Evolutionary conservation across 805 yeast genomes (phyloP), one percentile per base, ranked within the genome.

Genomic region (Hanseniaspora lindneri): DNA sequence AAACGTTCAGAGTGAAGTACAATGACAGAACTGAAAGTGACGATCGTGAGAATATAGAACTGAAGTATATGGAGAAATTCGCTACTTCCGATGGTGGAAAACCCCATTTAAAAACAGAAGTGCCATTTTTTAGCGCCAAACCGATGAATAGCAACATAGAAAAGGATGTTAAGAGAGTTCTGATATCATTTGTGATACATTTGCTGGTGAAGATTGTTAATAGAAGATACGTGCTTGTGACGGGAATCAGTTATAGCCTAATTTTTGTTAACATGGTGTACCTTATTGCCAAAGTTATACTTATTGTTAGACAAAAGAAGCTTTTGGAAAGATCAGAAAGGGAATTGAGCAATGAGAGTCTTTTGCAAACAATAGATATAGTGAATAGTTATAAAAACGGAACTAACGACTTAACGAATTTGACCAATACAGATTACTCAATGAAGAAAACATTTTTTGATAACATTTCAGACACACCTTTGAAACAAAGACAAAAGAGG

Each of bases 381-480:
- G 23, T 21, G 4, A 21, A 36, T 14, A 36, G 23, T 20, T 11
- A 30, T n/a, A 30, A 30, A 11, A 10, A 30, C 17, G 14, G 6
- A 11, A 13, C n/a, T 13, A 36, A 23, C 28, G 13, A 27, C 23
- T 36, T 36, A 7, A 28, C 23, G 23, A 14, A 24, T 25, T 21
- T n/a, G 17, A 9, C 10, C 13, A 27, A 20, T 4, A 21, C n/a
- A n/a, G n/a, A 35, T 27, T 10, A 7, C 21, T 13, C 13, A 21
- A 14, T 3, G 6, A 35, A 35, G 24, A 42, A 42, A 21, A 36
- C 40, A 21, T 32, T 49, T 10, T 49, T 49, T 33, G 39, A 39
- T 19, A 39, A 39, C 20, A 42, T 49, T 33, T 23, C 34, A 28
- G 23, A 23, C n/a, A 48, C 51, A 2, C 51, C 51, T 11, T 29